Evolutionary conservation across 441 rosid genomes (phyloP).

Genomic region (Gossypium lobatum): DNA sequence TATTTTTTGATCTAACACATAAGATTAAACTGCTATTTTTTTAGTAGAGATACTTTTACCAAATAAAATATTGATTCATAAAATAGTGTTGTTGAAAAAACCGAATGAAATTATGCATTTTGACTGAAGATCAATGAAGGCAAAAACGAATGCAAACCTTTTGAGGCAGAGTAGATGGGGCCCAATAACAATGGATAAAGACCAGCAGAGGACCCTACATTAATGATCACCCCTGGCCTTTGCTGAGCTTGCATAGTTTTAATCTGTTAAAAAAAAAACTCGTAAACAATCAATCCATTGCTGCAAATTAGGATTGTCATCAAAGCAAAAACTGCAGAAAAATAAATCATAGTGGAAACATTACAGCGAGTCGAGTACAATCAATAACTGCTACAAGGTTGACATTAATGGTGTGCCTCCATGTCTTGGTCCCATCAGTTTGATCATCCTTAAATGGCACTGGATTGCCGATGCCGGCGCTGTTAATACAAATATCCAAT

Average conservation of each 20-base stretch:
- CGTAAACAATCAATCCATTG: constrained; percentile 14
- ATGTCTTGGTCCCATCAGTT: constrained; percentile 65
- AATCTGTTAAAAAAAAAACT: constrained; percentile 43
- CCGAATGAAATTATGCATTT: neutral
- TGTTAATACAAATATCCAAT: constrained; percentile 77
- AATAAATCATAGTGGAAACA: constrained; percentile 7
- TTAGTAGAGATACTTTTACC: too few relatives aligned
- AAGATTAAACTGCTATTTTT: too few relatives aligned
- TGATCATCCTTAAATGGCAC: constrained; percentile 47
- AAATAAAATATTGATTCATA: too few relatives aligned
- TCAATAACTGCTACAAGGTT: constrained; percentile 64
- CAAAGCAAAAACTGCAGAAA: neutral
- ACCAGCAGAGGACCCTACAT: constrained; percentile 88
- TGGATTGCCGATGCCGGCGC: constrained; percentile 56
- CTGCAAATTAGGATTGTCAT: neutral
- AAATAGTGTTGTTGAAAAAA: neutral
- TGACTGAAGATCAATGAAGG: neutral
- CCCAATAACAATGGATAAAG: constrained; percentile 63
- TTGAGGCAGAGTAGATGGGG: constrained; percentile 70
- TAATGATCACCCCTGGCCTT: constrained; percentile 88
- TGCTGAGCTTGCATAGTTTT: constrained; percentile 59
- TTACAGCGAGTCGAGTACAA: constrained; percentile 76
- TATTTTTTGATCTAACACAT: rapidly evolving
- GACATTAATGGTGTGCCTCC: constrained; percentile 70
- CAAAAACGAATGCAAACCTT: constrained; percentile 47